Percentiles rank a stretch among this genome's conserved stretches.
These are phyloP conservation scores for Fusarium sp. DNA, from an alignment of 2,329 filamentous ascomycete genomes.

Conservation along the genomic window DNA sequence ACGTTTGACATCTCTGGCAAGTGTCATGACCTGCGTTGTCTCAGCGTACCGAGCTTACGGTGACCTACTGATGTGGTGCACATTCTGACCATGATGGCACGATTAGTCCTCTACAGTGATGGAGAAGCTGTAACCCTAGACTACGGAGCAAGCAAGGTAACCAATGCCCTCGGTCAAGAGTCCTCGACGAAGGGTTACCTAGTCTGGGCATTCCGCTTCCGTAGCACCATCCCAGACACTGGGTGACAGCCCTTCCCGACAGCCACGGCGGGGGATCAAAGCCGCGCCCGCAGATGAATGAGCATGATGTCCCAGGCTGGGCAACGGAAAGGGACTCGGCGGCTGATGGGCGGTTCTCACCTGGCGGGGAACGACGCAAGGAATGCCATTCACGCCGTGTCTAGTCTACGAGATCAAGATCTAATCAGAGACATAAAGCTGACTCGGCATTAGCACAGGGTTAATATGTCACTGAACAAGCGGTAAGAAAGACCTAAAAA, in stretches of 20 bases:
- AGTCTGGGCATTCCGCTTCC: neutral
- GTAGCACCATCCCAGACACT: neutral
- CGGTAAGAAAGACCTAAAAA: neutral
- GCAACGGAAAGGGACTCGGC: neutral
- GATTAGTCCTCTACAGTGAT: neutral
- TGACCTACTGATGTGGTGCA: neutral
- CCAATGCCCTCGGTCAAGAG: neutral
- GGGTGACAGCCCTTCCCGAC: neutral
- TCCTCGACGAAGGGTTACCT: neutral
- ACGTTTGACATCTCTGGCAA: neutral
- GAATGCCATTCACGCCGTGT: neutral
- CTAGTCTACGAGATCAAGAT: neutral
- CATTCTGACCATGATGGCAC: neutral
- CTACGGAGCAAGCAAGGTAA: neutral
- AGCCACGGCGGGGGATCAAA: neutral
- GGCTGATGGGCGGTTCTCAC: neutral
- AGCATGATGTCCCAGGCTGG: neutral
- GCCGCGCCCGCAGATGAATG: neutral
- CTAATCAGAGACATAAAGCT: neutral
- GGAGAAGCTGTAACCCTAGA: neutral
- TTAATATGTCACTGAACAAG: neutral
- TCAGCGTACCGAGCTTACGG: neutral
- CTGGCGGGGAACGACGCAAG: neutral
- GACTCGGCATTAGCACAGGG: neutral
- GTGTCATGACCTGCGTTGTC: neutral